Evolutionary conservation across 805 yeast genomes (phyloP).

Genomic region (Scheffersomyces amazonensis): DNA sequence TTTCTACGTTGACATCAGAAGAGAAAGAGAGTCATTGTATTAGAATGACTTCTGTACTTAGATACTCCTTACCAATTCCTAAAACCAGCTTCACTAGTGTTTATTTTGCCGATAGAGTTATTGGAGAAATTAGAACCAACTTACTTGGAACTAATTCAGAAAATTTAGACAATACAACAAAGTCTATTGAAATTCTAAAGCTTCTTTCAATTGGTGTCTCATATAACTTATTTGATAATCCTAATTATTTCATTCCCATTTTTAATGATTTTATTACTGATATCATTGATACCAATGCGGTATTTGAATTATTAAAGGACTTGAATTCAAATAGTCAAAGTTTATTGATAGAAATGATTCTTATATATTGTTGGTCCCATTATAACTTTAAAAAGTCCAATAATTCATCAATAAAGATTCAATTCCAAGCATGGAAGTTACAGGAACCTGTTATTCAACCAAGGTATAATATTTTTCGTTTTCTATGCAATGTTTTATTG

Average conservation of each 20-base stretch:
- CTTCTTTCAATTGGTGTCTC: slow-evolving; percentile 17
- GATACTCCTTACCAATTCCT: slow-evolving; percentile 8
- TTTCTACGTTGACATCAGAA: neutral
- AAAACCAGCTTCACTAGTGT: slow-evolving; percentile 13
- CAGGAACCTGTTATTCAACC: slow-evolving; percentile 27
- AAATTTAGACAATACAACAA: slow-evolving; percentile 12
- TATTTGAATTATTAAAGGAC: slow-evolving; percentile 26
- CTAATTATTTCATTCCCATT: slow-evolving; percentile 7
- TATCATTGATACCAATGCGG: slow-evolving; percentile 35
- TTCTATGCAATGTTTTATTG: slow-evolving; percentile 31
- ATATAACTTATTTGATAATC: slow-evolving; percentile 18
- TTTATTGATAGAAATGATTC: slow-evolving; percentile 36
- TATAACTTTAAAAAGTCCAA: slow-evolving; percentile 29
- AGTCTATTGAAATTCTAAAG: slow-evolving; percentile 10
- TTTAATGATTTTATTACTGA: slow-evolving; percentile 38
- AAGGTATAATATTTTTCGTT: slow-evolving; percentile 26
- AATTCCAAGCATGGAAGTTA: slow-evolving; percentile 30
- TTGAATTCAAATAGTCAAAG: slow-evolving; percentile 18
- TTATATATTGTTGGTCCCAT: slow-evolving; percentile 45
- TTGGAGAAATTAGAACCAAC: slow-evolving; percentile 6
- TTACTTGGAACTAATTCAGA: neutral
- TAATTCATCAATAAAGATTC: slow-evolving; percentile 9
- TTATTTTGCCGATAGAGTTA: slow-evolving; percentile 4
- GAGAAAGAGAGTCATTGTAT: slow-evolving; percentile 1
- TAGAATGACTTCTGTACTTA: slow-evolving; percentile 11